A percentile compares a stretch with the other conserved stretches of the same genome.
phyloP scores from a whole-genome alignment of 495 filamentous ascomycete genomes.

The Neurospora hispaniola region DNA sequence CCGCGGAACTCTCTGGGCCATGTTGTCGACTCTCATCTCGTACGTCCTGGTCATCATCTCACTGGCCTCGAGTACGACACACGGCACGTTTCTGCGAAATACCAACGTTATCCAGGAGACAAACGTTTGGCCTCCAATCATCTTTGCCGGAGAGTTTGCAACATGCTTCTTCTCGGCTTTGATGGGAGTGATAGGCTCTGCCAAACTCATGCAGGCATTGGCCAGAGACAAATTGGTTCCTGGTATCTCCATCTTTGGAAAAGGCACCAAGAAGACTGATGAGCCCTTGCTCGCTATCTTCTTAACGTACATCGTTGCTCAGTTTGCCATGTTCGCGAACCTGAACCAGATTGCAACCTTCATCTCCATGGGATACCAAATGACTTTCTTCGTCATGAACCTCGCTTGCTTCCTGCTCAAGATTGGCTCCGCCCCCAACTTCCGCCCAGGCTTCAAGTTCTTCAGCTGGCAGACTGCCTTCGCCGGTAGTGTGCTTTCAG shows the following conservation, averaged over 20 bases:
- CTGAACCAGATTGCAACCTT: conserved; percentile 84
- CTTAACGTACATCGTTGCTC: conserved; percentile 63
- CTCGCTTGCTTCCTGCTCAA: conserved; percentile 81
- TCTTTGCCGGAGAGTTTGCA: conserved; percentile 75
- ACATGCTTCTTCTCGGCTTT: conserved; percentile 74
- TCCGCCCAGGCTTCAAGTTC: conserved; percentile 77
- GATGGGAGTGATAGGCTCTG: conserved; percentile 80
- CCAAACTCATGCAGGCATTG: conserved; percentile 80
- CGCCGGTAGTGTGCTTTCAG: conserved; percentile 60
- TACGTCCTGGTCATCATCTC: conserved; percentile 71
- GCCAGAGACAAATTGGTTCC: conserved; percentile 72
- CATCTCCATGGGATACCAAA: conserved; percentile 77
- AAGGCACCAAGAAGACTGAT: conserved; percentile 62
- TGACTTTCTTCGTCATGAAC: conserved; percentile 70
- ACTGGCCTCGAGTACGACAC: conserved; percentile 67
- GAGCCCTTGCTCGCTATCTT: conserved; percentile 72
- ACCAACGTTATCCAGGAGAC: conserved; percentile 71
- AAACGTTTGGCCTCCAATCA: conserved; percentile 58
- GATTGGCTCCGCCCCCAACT: conserved; percentile 88
- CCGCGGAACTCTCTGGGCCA: conserved; percentile 65
- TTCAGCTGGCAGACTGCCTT: conserved; percentile 81
- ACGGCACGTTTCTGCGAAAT: conserved; percentile 63
- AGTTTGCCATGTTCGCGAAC: conserved; percentile 72
- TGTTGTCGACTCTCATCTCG: conserved; percentile 62
- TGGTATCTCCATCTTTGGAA: conserved; percentile 62